Percentiles rank a stretch among this genome's conserved stretches.
Evolutionary conservation across 2,329 filamentous ascomycete species (phyloP).

Genomic region (Diatrype stigma): DNA sequence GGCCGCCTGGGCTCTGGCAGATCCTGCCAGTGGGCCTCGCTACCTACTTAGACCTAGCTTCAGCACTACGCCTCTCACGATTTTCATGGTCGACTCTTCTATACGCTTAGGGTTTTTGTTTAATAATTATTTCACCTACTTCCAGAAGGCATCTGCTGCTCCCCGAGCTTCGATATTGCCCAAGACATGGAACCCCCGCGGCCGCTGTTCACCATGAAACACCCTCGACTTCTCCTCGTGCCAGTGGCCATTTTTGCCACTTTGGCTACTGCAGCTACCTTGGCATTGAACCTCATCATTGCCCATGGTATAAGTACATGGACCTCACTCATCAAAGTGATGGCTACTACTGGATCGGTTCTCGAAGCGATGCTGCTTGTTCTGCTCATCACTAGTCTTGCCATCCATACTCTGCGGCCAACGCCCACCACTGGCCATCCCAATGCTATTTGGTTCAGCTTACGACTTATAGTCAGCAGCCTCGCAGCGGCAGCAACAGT

Average conservation of each 20-base stretch:
- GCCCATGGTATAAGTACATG: slow-evolving; percentile 29
- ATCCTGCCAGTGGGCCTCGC: not conserved
- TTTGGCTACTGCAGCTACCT: slow-evolving; percentile 34
- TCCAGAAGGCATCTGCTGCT: not conserved
- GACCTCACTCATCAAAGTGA: slow-evolving; percentile 26
- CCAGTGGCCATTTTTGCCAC: slow-evolving; percentile 33
- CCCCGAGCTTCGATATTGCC: not conserved
- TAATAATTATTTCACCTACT: not conserved
- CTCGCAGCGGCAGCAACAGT: slow-evolving; percentile 43
- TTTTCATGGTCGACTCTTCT: not conserved
- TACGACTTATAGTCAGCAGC: slow-evolving; percentile 32
- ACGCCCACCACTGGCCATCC: slow-evolving; percentile 17
- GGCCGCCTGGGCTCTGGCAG: not conserved
- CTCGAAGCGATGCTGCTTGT: slow-evolving; percentile 35
- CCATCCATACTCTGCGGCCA: slow-evolving; percentile 23
- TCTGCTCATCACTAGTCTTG: slow-evolving; percentile 29
- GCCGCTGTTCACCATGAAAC: slow-evolving; percentile 26
- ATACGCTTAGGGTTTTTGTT: not conserved
- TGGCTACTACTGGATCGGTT: slow-evolving; percentile 34
- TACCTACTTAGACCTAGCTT: not conserved
- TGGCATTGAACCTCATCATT: slow-evolving; percentile 38
- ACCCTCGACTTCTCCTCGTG: slow-evolving; percentile 30
- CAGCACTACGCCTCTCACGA: not conserved
- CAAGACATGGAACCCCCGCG: not conserved
- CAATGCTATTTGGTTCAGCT: slow-evolving; percentile 31